Base-by-base conservation (phyloP, 2,329 filamentous ascomycete species). In the Fusarium veterinarium region DNA sequence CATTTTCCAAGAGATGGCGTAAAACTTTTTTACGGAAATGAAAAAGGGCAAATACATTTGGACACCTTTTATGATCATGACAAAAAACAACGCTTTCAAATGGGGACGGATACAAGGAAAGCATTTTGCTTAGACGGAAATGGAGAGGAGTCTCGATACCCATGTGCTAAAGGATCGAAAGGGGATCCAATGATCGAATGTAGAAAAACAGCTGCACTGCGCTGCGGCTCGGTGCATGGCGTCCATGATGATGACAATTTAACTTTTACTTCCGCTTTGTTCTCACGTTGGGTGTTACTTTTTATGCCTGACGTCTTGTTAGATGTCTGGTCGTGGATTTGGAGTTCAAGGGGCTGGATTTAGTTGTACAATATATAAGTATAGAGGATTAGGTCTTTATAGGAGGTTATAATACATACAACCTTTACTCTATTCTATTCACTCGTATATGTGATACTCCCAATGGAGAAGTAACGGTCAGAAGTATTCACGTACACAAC, bases 1-100 rank as follows among this genome's bases (percentile, higher is more conserved):
- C 67, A 91, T 98, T 35, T 91, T 98, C 75, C 87, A 91, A 64
- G 87, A 92, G 61, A 82, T 97, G 79, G 83, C 86, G 28, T 66
- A 77, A 48, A 16, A 4, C 8, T 10, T 12, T 12, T 73, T 79
- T 70, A 75, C 38, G 49, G 72, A 59, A 59, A 51, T 8, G 31
- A 14, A 19, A 48, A 48, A 73, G 59, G 60, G 58, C 57, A 56
- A 58, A 14, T 31, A 45, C 33, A 53, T 57, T 70, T 70, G 42
- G 60, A 13, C 60, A 51, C 58, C 37, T 45, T 76, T 74, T 58
- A 76, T 69, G 75, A 73, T 60, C 65, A 72, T 61, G 63, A 73
- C 64, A 63, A 72, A 58, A 62, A 53, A 38, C 58, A 64, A 69
- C 46, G 46, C 41, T 35, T 56, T 45, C 56, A 46, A 61, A 59